Conservation (phyloP, 805 yeast species). For the Ogataea ramenticola region DNA sequence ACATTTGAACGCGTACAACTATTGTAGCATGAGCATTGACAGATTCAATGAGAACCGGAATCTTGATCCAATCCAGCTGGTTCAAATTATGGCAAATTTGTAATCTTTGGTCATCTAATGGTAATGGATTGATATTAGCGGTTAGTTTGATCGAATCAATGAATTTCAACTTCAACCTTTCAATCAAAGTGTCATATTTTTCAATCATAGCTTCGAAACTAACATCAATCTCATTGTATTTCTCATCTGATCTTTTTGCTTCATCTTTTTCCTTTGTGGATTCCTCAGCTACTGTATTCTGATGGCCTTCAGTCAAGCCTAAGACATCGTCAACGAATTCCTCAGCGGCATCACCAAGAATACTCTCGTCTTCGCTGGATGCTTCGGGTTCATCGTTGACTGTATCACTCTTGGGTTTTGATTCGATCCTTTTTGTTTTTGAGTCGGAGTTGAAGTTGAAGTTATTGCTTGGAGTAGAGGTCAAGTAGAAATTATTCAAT, state of each 20-base stretch:
- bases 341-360: constrained; percentile 19
- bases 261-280: background rate
- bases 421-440: background rate
- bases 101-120: constrained; percentile 15
- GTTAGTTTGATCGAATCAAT: constrained; percentile 5
- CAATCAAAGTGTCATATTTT: background rate
- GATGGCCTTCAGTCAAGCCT: constrained; percentile 1
- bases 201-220: background rate
- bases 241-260: background rate
- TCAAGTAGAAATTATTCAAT: background rate
- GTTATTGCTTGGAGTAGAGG: background rate
- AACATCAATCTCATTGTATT: background rate
- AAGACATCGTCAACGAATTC: constrained; percentile 21
- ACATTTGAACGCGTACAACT: constrained; percentile 61
- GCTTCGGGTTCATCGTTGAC: background rate
- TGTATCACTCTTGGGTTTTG: background rate
- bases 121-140: constrained; percentile 12
- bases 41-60: constrained; percentile 63
- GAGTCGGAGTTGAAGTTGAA: no score
- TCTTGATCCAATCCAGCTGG: constrained; percentile 64
- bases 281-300: background rate
- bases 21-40: constrained; percentile 85
- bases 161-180: background rate
- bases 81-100: constrained; percentile 50
- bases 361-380: background rate